Conservation (phyloP, 2,329 filamentous ascomycete species). For the Penicillium sp. region DNA sequence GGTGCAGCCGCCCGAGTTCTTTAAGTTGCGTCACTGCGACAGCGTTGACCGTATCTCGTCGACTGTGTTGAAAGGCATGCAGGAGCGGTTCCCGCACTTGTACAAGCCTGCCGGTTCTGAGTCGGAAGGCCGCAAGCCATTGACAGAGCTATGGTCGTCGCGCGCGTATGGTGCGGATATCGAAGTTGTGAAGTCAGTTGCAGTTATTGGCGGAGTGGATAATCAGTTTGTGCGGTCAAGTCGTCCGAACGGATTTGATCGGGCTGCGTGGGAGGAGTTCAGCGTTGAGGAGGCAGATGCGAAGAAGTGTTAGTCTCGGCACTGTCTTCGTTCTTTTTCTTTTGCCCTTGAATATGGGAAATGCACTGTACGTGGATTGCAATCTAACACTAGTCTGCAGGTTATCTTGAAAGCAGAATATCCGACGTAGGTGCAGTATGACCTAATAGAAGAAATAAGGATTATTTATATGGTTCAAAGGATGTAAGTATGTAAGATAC, state of each 20-base stretch:
- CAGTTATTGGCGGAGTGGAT: slow-evolving; percentile 49
- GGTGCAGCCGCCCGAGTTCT: slow-evolving; percentile 55
- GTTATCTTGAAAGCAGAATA: neutral
- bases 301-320: slow-evolving; percentile 21
- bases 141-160: slow-evolving; percentile 52
- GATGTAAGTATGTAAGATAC: too few species aligned
- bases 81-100: slow-evolving; percentile 54
- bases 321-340: neutral
- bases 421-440: too few species aligned
- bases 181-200: slow-evolving; percentile 49
- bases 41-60: slow-evolving; percentile 66
- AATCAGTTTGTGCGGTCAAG: slow-evolving; percentile 51
- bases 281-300: slow-evolving; percentile 28
- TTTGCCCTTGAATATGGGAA: neutral
- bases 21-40: slow-evolving; percentile 59
- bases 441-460: too few species aligned
- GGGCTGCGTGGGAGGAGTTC: slow-evolving; percentile 48
- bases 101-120: slow-evolving; percentile 39
- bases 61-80: slow-evolving; percentile 58
- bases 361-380: slow-evolving; percentile 7
- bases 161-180: slow-evolving; percentile 48
- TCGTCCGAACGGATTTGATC: slow-evolving; percentile 55
- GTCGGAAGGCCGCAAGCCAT: slow-evolving; percentile 40
- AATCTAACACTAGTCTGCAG: neutral
- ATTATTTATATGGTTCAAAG: too few species aligned